These are phyloP conservation scores for Samsoniella hepiali DNA, from an alignment of 2,329 filamentous ascomycete genomes.

Conservation along the genomic window DNA sequence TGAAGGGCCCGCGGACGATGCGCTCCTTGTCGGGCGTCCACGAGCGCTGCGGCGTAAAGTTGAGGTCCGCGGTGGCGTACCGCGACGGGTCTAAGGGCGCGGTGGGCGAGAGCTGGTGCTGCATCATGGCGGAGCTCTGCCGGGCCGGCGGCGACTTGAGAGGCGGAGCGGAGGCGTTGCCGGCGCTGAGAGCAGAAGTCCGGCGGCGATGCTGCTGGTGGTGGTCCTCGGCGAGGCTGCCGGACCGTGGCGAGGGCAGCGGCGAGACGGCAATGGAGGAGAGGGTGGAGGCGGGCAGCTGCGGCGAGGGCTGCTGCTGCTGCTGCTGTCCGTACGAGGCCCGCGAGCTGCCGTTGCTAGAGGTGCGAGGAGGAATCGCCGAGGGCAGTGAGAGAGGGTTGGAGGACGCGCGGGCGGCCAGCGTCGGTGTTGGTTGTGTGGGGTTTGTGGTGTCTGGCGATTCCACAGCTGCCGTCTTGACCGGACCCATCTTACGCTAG, in stretches of 20 bases:
- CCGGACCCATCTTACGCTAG: slow-evolving; percentile 1
- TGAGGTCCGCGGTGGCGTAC: slow-evolving; percentile 54
- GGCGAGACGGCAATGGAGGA: slow-evolving; percentile 18
- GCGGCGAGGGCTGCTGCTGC: neutral
- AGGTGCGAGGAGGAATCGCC: slow-evolving; percentile 70
- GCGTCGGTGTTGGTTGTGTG: neutral
- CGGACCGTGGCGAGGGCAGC: slow-evolving; percentile 23
- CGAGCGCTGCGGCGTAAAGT: slow-evolving; percentile 47
- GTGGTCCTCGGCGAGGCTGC: slow-evolving; percentile 7
- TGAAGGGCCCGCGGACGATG: slow-evolving; percentile 73
- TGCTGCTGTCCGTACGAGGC: slow-evolving; percentile 5
- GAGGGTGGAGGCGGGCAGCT: neutral
- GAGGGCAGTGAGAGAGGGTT: slow-evolving; percentile 51
- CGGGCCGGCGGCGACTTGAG: neutral
- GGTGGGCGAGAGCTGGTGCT: slow-evolving; percentile 34
- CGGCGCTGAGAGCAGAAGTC: neutral
- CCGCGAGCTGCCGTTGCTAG: slow-evolving; percentile 41
- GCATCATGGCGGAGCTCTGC: slow-evolving; percentile 26
- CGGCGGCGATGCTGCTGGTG: slow-evolving; percentile 17
- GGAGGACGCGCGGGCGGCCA: slow-evolving; percentile 25
- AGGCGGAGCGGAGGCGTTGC: slow-evolving; percentile 6
- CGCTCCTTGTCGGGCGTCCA: slow-evolving; percentile 76
- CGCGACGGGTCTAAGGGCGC: slow-evolving; percentile 47
- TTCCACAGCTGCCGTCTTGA: slow-evolving; percentile 5
- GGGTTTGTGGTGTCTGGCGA: slow-evolving; percentile 1